These are phyloP conservation scores for Mycena chlorophos DNA, from an alignment of 768 basidiomycete species.

Conservation along the genomic window DNA sequence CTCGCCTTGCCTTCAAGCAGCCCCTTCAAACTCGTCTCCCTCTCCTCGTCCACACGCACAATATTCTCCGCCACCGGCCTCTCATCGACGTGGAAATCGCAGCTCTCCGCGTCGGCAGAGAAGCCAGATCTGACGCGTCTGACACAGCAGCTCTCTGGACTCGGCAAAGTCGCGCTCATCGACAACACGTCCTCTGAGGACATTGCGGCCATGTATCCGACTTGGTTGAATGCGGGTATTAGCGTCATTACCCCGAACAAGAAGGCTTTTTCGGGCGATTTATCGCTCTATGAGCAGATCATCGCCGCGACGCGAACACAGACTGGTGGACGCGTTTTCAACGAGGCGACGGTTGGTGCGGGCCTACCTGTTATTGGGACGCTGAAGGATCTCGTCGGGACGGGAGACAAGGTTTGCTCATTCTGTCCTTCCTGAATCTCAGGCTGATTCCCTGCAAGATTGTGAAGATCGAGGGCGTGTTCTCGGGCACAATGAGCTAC, in stretches of 20 bases:
- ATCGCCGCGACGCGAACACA: conserved; percentile 50
- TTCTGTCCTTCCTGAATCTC: neutral
- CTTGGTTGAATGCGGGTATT: conserved; percentile 74
- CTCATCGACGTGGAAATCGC: conserved; percentile 45
- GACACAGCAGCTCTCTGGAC: conserved; percentile 41
- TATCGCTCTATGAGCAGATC: conserved; percentile 69
- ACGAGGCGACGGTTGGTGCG: conserved; percentile 94
- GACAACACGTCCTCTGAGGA: conserved; percentile 90
- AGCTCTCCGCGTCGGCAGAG: conserved; percentile 48
- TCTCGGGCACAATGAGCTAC: conserved; percentile 97
- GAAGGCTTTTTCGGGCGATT: conserved; percentile 84
- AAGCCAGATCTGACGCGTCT: conserved; percentile 44
- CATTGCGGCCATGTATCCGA: conserved; percentile 80
- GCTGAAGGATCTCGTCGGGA: conserved; percentile 86
- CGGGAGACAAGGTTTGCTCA: conserved; percentile 82
- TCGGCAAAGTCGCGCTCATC: conserved; percentile 67
- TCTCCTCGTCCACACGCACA: conserved; percentile 66
- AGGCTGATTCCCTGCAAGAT: conserved; percentile 43
- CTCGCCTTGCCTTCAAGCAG: conserved; percentile 59
- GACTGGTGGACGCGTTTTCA: conserved; percentile 67
- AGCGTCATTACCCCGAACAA: conserved; percentile 96
- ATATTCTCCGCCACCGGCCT: conserved; percentile 51
- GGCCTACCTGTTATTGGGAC: conserved; percentile 92
- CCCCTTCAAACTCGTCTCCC: conserved; percentile 64
- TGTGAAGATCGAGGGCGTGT: conserved; percentile 93